phyloP scores from a whole-genome alignment of 2,329 filamentous ascomycete species.

The Aspergillus awamori region DNA sequence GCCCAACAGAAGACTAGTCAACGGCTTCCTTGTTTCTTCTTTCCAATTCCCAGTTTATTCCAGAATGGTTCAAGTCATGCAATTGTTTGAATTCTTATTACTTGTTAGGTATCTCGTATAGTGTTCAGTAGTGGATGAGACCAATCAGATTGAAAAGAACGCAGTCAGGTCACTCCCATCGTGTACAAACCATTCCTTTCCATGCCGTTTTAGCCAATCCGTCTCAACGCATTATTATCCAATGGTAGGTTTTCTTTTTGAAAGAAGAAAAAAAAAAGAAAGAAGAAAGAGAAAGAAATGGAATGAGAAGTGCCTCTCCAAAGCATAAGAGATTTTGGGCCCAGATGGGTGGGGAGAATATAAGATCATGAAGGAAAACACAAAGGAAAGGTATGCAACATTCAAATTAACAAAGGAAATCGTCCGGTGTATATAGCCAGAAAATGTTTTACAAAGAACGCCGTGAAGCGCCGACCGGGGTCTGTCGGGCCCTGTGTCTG shows the following conservation, averaged over 20 bases:
- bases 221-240: conserved; percentile 22
- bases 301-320: not conserved
- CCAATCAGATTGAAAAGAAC: conserved; percentile 21
- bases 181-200: conserved; percentile 18
- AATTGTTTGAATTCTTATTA: conserved; percentile 13
- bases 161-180: conserved; percentile 19
- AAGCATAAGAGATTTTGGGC: too few relatives aligned
- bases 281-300: conserved; percentile 7
- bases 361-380: conserved; percentile 7
- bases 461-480: conserved; percentile 28
- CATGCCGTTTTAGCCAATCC: conserved; percentile 16
- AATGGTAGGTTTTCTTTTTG: not conserved
- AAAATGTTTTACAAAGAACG: conserved; percentile 26
- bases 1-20: not conserved
- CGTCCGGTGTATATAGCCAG: conserved; percentile 11
- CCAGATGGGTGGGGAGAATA: conserved; percentile 6
- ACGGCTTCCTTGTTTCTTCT: not conserved
- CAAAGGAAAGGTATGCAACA: conserved; percentile 8
- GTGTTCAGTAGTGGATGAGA: conserved; percentile 22
- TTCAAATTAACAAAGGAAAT: conserved; percentile 6
- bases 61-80: conserved; percentile 9
- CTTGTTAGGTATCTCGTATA: conserved; percentile 20
- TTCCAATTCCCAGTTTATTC: not conserved
- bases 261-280: not conserved
- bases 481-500: conserved; percentile 23